Percentiles rank a stretch among this genome's conserved stretches.
phyloP scores from a whole-genome alignment of 306 rosid species.

The Aeschynomene evenia region DNA sequence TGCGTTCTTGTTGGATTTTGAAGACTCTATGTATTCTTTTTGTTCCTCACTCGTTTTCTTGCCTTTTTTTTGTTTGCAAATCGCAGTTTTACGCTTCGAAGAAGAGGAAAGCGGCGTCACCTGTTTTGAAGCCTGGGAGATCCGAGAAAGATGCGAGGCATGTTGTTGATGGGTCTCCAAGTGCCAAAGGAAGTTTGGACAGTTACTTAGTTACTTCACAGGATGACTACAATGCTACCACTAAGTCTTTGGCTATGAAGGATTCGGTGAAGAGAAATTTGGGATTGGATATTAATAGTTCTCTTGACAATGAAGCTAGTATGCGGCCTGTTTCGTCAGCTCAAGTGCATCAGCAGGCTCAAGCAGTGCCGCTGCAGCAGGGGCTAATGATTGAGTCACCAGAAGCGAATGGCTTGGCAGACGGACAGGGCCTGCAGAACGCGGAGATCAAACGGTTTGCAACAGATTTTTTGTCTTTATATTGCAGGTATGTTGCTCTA shows the following conservation, averaged over 20 bases:
- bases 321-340: slow-evolving; percentile 30
- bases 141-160: slow-evolving; percentile 49
- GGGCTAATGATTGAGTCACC: slow-evolving; percentile 23
- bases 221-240: slow-evolving; percentile 29
- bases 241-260: slow-evolving; percentile 22
- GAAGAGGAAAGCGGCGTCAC: slow-evolving; percentile 74
- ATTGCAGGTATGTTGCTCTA: slow-evolving; percentile 58
- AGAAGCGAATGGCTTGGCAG: slow-evolving; percentile 19
- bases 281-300: slow-evolving; percentile 44
- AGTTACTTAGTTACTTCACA: slow-evolving; percentile 59
- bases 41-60: background rate
- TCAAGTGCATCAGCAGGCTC: slow-evolving; percentile 19
- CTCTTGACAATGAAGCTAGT: slow-evolving; percentile 35
- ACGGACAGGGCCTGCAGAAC: slow-evolving; percentile 30
- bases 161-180: slow-evolving; percentile 58
- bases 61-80: background rate
- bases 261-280: slow-evolving; percentile 58
- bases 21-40: background rate
- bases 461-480: slow-evolving; percentile 65
- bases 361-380: slow-evolving; percentile 18
- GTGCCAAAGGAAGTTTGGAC: slow-evolving; percentile 65
- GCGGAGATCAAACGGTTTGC: slow-evolving; percentile 57
- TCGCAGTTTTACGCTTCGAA: slow-evolving; percentile 82
- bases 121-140: slow-evolving; percentile 51
- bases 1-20: background rate